These are phyloP conservation scores for Exophiala mesophila DNA, from an alignment of 2,329 filamentous ascomycete genomes.

Conservation along the genomic window DNA sequence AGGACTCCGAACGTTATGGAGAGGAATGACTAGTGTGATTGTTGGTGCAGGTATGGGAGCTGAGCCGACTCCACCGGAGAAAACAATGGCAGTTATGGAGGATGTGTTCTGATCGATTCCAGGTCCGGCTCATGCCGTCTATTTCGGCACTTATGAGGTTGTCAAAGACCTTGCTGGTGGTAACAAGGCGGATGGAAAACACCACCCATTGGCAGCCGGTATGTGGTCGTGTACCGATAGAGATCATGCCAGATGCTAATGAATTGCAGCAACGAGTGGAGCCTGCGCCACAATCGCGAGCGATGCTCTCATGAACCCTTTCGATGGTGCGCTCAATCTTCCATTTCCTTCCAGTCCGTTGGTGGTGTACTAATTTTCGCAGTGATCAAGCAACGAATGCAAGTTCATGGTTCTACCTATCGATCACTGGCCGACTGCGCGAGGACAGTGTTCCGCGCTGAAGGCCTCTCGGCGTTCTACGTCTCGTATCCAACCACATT, in stretches of 20 bases:
- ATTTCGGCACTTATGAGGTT: conserved; percentile 96
- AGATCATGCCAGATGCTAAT: conserved; percentile 39
- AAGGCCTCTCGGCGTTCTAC: conserved; percentile 91
- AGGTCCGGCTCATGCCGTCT: conserved; percentile 96
- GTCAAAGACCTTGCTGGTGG: conserved; percentile 96
- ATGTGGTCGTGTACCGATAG: conserved; percentile 39
- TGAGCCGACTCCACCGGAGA: no score
- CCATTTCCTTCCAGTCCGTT: conserved; percentile 2
- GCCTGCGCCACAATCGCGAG: conserved; percentile 94
- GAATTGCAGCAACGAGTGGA: conserved; percentile 71
- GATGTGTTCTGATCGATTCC: conserved; percentile 25
- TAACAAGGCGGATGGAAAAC: conserved; percentile 72
- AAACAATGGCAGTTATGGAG: conserved; percentile 1
- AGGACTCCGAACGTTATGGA: conserved; percentile 87
- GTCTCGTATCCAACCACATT: conserved; percentile 97
- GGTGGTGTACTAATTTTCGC: conserved; percentile 20
- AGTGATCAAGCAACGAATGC: conserved; percentile 99
- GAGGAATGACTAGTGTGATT: conserved; percentile 92
- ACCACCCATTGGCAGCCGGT: conserved; percentile 93
- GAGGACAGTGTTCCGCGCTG: conserved; percentile 75
- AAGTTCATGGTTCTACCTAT: conserved; percentile 93
- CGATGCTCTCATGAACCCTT: conserved; percentile 98
- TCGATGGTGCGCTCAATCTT: conserved; percentile 67
- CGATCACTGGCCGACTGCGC: conserved; percentile 83
- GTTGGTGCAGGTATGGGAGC: conserved; percentile 74